Base-by-base conservation (phyloP, 805 yeast species). In the Metschnikowia baotianmanensis region DNA sequence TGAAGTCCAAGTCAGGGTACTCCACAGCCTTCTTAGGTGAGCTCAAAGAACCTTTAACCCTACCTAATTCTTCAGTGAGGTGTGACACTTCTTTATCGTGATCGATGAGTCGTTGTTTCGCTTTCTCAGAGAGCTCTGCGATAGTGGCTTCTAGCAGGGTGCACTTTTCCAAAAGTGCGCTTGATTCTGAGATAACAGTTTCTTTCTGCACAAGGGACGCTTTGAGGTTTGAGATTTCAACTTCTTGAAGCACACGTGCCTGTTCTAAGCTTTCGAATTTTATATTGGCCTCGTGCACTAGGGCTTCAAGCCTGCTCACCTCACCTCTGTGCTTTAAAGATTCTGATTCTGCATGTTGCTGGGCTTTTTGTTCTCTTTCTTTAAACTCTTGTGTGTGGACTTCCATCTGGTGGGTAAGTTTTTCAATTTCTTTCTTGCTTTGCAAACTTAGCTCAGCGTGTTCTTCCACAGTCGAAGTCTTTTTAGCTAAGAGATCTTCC, bases 1-100 rank as follows among this genome's bases (percentile, higher is more conserved):
- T 40, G 34, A 43, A 41, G 35, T 46, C 52, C 32, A 41, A 25
- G 3, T 41, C 48, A 5, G 45, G 43, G 29, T 32, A 32, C 4
- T 41, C 41, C 22, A 35, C 13, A 22, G 17, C 11, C 13, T 30
- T 36, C 30, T 42, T 36, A 8, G 38, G 40, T 5, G 41, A 19
- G 2, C 11, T 17, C n/a, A 7, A 22, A 6, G 12, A 9, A 6
- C 12, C 24, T 18, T 16, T 28, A 2, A 32, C 44, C 18, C 27
- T 35, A 17, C 34, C 34, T 34, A 40, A 40, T n/a, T 40, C 44
- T 13, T 40, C 39, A 11, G 34, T 40, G n/a, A 40, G 39, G n/a
- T 15, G 38, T 3, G 21, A 20, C 13, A 40, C 35, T n/a, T 40
- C 36, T 20, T 31, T 40, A 12, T 34, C 36, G 17, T 40, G 43